These are phyloP conservation scores for Lantana camara DNA, from an alignment of 257 asterid genomes.

Conservation along the genomic window DNA sequence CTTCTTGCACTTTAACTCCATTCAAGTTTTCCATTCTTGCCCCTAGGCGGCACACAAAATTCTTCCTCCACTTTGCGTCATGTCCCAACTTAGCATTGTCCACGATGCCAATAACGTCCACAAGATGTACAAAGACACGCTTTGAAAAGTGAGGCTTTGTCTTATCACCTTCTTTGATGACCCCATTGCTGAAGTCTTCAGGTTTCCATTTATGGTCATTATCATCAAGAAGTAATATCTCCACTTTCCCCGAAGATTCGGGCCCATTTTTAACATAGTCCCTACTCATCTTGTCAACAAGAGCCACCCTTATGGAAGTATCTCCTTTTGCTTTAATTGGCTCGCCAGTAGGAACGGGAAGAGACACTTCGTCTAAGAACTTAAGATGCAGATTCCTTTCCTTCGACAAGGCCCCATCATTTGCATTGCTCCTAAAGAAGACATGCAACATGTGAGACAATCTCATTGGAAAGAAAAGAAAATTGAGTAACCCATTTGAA, in stretches of 20 bases:
- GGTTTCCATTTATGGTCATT: slow-evolving; percentile 24
- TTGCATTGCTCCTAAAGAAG: slow-evolving; percentile 36
- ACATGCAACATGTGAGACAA: background rate
- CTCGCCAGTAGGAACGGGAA: slow-evolving; percentile 41
- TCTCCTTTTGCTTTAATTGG: slow-evolving; percentile 38
- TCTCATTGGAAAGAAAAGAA: too few relatives aligned
- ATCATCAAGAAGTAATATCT: slow-evolving; percentile 41
- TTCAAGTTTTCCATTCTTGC: slow-evolving; percentile 33
- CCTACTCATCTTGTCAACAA: slow-evolving; percentile 35
- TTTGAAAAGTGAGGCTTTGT: slow-evolving; percentile 46
- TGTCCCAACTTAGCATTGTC: slow-evolving; percentile 42
- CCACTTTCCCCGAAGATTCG: slow-evolving; percentile 46
- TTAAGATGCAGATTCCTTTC: slow-evolving; percentile 42
- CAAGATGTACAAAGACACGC: slow-evolving; percentile 24
- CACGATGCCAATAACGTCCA: slow-evolving; percentile 40
- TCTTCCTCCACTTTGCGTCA: slow-evolving; percentile 35
- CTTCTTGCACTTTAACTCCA: slow-evolving; percentile 42
- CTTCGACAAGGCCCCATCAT: slow-evolving; percentile 17
- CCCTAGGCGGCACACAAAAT: slow-evolving; percentile 48
- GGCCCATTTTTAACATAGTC: slow-evolving; percentile 32
- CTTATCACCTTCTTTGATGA: slow-evolving; percentile 40
- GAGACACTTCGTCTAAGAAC: slow-evolving; percentile 41
- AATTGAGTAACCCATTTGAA: too few relatives aligned
- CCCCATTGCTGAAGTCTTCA: slow-evolving; percentile 37
- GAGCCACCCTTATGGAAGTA: slow-evolving; percentile 33